Evolutionary conservation across 805 yeast genomes (phyloP).

Genomic region (Starmera pachycereana): DNA sequence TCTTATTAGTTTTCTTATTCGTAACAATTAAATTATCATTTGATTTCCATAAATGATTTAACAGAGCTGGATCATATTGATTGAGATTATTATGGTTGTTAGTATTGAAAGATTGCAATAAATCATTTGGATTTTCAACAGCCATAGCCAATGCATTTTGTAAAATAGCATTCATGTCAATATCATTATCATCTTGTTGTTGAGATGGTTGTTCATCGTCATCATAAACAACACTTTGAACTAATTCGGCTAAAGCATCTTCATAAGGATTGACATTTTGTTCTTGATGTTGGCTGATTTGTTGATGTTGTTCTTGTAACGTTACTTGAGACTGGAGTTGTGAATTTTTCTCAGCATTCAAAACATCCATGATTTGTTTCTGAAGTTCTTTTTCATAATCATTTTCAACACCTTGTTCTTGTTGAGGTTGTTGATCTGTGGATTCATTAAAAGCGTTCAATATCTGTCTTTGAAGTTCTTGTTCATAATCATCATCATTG

Average conservation of each 20-base stretch:
- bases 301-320: constrained; percentile 3
- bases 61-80: constrained; percentile 2
- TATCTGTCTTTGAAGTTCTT: constrained; percentile 14
- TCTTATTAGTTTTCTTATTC: constrained; percentile 13
- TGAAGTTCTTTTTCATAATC: constrained; percentile 13
- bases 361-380: constrained; percentile 9
- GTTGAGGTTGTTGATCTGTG: constrained; percentile 8
- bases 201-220: constrained; percentile 5
- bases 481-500: constrained; percentile 11
- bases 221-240: constrained; percentile 41
- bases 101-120: constrained; percentile 27
- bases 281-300: constrained; percentile 1
- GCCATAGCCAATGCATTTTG: constrained; percentile 75
- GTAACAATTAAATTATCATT: constrained; percentile 10
- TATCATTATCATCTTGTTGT: constrained; percentile 28
- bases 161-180: constrained; percentile 64
- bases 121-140: constrained; percentile 44
- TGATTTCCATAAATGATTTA: constrained; percentile 12
- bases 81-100: constrained; percentile 10
- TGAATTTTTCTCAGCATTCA: constrained; percentile 5
- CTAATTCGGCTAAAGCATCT: constrained; percentile 45
- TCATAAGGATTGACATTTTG: constrained; percentile 29
- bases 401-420: constrained; percentile 8
- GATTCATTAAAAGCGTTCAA: constrained; percentile 13
- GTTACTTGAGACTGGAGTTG: constrained; percentile 1